Conservation (phyloP, 2,329 filamentous ascomycete genomes). For the Clarireedia paspali region DNA sequence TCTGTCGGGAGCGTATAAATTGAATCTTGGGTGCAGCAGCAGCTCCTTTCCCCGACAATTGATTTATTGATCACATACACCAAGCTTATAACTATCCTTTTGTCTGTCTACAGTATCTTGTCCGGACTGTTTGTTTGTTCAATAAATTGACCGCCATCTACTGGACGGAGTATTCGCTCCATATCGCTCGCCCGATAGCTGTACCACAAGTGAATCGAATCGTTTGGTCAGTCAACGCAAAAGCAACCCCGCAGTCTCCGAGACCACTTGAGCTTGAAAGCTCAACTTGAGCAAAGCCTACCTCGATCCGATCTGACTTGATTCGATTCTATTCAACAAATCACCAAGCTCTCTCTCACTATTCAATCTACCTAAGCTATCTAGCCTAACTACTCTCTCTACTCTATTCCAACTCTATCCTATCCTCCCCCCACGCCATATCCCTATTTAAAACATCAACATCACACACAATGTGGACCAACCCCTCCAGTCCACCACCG, state of each 20-base stretch:
- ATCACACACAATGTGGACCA: neutral
- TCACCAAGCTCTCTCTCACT: neutral
- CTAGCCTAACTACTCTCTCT: neutral
- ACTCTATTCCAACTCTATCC: neutral
- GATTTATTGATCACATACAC: no score
- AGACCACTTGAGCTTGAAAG: neutral
- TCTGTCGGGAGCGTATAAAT: no score
- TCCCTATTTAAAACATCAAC: neutral
- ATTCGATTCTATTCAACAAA: neutral
- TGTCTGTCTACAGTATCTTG: no score
- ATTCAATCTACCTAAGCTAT: neutral
- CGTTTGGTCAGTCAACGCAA: neutral
- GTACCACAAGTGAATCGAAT: neutral
- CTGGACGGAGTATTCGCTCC: no score
- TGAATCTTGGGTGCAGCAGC: no score
- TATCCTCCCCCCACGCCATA: neutral
- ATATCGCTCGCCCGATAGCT: slow-evolving; percentile 11
- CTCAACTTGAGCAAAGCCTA: neutral
- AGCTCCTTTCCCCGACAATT: no score
- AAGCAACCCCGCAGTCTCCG: neutral
- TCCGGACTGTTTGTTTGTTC: no score
- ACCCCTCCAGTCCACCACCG: neutral
- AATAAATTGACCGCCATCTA: no score
- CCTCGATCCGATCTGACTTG: neutral
- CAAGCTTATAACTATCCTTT: no score